Percentiles rank a stretch among this genome's conserved stretches.
phyloP scores from a whole-genome alignment of 352 stramenopile species.

The Lagenidium sp. region DNA sequence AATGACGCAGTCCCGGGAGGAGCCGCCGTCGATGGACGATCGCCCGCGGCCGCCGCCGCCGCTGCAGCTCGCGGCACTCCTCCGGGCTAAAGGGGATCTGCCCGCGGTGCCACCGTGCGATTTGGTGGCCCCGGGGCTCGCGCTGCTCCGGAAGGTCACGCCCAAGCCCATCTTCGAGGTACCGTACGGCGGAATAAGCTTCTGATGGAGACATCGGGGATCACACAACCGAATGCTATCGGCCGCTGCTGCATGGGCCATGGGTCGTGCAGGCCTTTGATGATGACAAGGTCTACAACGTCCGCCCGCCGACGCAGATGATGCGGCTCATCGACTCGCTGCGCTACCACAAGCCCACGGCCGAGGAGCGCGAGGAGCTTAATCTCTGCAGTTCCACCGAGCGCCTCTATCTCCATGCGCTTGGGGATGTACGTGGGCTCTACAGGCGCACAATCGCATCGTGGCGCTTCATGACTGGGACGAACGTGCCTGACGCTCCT shows the following conservation, averaged over 20 bases:
- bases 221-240: too few relatives aligned
- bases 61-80: slow-evolving; percentile 3
- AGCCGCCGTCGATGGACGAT: too few relatives aligned
- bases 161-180: slow-evolving; percentile 74
- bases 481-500: not conserved
- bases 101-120: not conserved
- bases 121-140: slow-evolving; percentile 7
- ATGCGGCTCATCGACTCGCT: slow-evolving; percentile 76
- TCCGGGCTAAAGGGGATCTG: not conserved
- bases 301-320: slow-evolving; percentile 70
- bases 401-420: slow-evolving; percentile 58
- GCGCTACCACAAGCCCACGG: slow-evolving; percentile 81
- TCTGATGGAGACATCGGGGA: too few relatives aligned
- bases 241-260: too few relatives aligned
- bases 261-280: slow-evolving; percentile 47
- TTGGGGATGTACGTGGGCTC: slow-evolving; percentile 61
- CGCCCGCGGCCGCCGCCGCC: slow-evolving; percentile 4
- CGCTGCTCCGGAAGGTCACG: slow-evolving; percentile 47
- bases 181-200: slow-evolving; percentile 6
- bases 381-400: slow-evolving; percentile 70
- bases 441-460: too few relatives aligned
- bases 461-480: too few relatives aligned
- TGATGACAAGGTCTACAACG: slow-evolving; percentile 50
- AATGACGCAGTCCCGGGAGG: too few relatives aligned
- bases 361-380: slow-evolving; percentile 48